Base-by-base conservation (phyloP, 1,284 basidiomycete genomes). In the Moesziomyces sp. region DNA sequence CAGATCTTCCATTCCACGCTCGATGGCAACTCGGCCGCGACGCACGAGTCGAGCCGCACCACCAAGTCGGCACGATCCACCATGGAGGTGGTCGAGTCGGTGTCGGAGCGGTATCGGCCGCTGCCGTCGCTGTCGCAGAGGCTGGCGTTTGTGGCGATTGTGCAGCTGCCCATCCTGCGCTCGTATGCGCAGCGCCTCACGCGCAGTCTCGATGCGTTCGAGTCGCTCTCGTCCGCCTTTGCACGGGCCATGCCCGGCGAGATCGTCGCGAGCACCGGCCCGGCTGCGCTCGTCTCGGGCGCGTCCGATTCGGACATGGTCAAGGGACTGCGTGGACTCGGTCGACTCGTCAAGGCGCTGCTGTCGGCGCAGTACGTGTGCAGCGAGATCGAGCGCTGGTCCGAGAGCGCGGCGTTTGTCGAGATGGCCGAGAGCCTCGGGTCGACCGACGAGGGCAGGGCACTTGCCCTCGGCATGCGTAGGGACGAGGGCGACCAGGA, bases 181-280 rank as follows among this genome's bases (percentile, higher is more conserved):
- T 86, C 88, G 1, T 98, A 97, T 82, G 88, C 90, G 60, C 85
- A 87, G 10, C 90, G 94, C 16, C 90, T 99, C 80, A 88, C 89
- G 0, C 89, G 91, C 5, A 93, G 93, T 3, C 86, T 98, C 11
- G 94, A 97, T 77, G 94, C 94, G 0, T 97, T 97, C 77, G 96
- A 98, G 84, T 1, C 93, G 47, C 53, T 74, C 5, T 70, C 66
- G 6, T 67, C 91, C 19, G 89, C 91, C 0, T 90, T 99, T 75
- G 89, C 94, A 30, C 90, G 94, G 5, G 92, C 91, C 3, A 93
- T 98, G 7, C 94, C 96, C 0, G 96, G 95, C 5, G 93, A 78
- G 24, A 82, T 83, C 28, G 57, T 63, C 3, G 40, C 64, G 1
- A 54, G 48, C 3, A 34, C 62, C 14, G 52, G 52, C 5, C 52